Percentiles rank a stretch among this genome's conserved stretches.
phyloP scores from a whole-genome alignment of 2,329 filamentous ascomycete genomes.

The Trematosphaeria pertusa region DNA sequence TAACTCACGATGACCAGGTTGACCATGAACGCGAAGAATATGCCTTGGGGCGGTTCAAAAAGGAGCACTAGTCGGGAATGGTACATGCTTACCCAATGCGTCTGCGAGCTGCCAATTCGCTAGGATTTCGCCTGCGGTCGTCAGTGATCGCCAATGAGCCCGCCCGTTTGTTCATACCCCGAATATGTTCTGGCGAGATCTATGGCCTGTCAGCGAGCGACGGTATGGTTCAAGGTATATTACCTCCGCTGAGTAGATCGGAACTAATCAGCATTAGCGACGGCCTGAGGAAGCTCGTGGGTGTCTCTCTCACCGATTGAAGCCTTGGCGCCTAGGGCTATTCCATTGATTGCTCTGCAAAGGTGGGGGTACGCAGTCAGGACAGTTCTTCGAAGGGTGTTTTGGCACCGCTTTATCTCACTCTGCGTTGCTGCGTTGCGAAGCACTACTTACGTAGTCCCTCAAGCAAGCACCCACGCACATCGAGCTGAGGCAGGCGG shows the following conservation, averaged over 20 bases:
- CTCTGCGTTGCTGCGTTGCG: too few species aligned
- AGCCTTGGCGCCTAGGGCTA: conserved; percentile 28
- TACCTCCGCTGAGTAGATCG: conserved; percentile 31
- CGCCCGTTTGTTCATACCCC: conserved; percentile 5
- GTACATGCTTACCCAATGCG: conserved; percentile 16
- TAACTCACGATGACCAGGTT: conserved; percentile 26
- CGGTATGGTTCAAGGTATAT: too few species aligned
- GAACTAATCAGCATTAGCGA: conserved; percentile 13
- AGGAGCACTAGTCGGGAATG: not conserved
- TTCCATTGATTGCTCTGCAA: conserved; percentile 28
- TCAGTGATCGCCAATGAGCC: not conserved
- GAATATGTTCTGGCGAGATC: conserved; percentile 29
- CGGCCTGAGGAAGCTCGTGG: not conserved
- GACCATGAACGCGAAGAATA: conserved; percentile 25
- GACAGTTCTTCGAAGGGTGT: too few species aligned
- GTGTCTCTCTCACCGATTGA: conserved; percentile 19
- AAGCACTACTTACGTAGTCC: too few species aligned
- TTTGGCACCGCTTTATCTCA: too few species aligned
- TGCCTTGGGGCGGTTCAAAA: conserved; percentile 8
- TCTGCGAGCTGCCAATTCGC: conserved; percentile 33
- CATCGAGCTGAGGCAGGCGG: too few species aligned
- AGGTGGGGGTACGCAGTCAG: too few species aligned
- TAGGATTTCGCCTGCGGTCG: conserved; percentile 19
- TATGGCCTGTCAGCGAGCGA: too few species aligned
- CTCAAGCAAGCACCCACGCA: too few species aligned